Evolutionary conservation across 345 rosid species (phyloP), one percentile per base, ranked within the genome.

Genomic region (Gossypium bickii): DNA sequence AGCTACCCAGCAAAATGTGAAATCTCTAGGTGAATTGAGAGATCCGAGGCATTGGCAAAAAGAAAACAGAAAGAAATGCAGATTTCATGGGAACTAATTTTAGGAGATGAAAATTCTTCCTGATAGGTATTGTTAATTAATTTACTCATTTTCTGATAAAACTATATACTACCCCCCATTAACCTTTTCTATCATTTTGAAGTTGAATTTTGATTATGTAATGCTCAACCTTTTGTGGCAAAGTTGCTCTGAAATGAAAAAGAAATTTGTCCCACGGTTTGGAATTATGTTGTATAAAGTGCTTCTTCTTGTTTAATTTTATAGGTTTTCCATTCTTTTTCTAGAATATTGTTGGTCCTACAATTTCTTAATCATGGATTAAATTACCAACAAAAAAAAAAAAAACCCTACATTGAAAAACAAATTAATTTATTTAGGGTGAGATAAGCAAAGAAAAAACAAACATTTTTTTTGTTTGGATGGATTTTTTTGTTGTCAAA

Each of bases 11-110:
- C 86, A 20, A 78, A 81, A 68, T 82, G 87, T 74, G 89, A 87
- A 52, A 82, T 88, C 73, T 85, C 88, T 53, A 88, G 96, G 75
- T 85, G 86, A 87, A 12, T 12, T 48, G 72, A 49, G 66, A 59
- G 60, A 51, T 63, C 52, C 20, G 71, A 74, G 56, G 11, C 29
- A 11, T 49, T 6, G 16, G 58, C 20, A 52, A 55, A 56, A 70
- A 58, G 34, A 41, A 34, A 34, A 34, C 41, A 34, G 41, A 34
- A 34, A 34, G 41, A 34, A 34, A 34, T 1, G 41, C 47, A 17
- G 74, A 55, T 22, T 12, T 58, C 59, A 67, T 18, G 55, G 45
- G 62, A 59, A 72, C 83, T 78, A 72, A 74, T 73, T 79, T 82
- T 79, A 79, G 76, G 66, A 74, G 75, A 74, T 22, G 65, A 75